These are phyloP conservation scores for Mercurialis annua DNA, from an alignment of 345 rosid genomes.

Conservation along the genomic window DNA sequence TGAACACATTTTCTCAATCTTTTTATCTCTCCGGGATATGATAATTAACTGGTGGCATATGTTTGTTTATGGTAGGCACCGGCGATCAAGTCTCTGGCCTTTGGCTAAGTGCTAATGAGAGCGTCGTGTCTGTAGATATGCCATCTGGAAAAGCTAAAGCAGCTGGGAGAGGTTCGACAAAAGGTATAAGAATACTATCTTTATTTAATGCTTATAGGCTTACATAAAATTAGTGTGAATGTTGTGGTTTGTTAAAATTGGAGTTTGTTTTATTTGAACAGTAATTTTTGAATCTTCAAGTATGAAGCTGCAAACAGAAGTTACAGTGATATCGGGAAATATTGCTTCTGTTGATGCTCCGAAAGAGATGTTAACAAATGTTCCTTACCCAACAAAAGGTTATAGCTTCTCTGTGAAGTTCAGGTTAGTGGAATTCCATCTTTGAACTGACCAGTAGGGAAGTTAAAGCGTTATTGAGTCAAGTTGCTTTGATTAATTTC, in stretches of 20 bases:
- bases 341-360: slow-evolving; percentile 63
- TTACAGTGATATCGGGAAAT: slow-evolving; percentile 57
- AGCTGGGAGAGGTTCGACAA: slow-evolving; percentile 61
- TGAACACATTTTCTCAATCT: background rate
- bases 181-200: slow-evolving; percentile 30
- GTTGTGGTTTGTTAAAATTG: slow-evolving; percentile 4
- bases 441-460: background rate
- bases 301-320: slow-evolving; percentile 59
- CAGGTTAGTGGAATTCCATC: slow-evolving; percentile 45
- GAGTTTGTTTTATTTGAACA: slow-evolving; percentile 36
- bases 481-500: background rate
- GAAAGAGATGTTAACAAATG: slow-evolving; percentile 66
- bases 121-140: slow-evolving; percentile 51
- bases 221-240: background rate
- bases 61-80: slow-evolving; percentile 39
- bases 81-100: slow-evolving; percentile 51
- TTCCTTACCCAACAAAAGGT: slow-evolving; percentile 68
- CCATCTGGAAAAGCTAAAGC: slow-evolving; percentile 72
- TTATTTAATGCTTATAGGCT: slow-evolving; percentile 2
- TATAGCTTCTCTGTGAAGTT: slow-evolving; percentile 66
- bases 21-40: background rate
- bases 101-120: slow-evolving; percentile 64
- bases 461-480: background rate
- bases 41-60: background rate
- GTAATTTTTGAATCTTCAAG: slow-evolving; percentile 58